A percentile compares a stretch with the other conserved stretches of the same genome.
Evolutionary conservation across 768 basidiomycete species (phyloP).

Genomic region (Mycena leptocephala): DNA sequence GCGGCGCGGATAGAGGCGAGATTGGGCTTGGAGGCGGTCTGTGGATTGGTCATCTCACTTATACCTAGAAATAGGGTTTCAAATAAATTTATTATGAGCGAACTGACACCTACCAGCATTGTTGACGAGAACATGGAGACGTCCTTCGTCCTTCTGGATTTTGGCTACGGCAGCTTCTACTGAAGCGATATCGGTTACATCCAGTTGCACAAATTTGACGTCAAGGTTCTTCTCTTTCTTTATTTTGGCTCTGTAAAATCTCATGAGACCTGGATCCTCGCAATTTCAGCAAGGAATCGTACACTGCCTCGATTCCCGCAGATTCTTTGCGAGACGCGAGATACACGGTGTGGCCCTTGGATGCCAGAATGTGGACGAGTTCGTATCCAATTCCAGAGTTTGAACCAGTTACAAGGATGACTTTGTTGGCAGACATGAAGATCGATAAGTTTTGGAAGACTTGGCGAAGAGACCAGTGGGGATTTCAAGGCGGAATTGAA

Average conservation of each 20-base stretch:
- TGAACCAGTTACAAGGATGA: slow-evolving; percentile 60
- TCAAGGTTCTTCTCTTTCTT: slow-evolving; percentile 46
- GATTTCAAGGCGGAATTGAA: neutral
- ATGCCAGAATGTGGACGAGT: slow-evolving; percentile 59
- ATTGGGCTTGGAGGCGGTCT: slow-evolving; percentile 54
- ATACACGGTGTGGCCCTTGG: slow-evolving; percentile 62
- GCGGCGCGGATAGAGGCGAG: slow-evolving; percentile 51
- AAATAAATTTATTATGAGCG: neutral
- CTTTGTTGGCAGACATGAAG: slow-evolving; percentile 40
- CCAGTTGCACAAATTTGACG: slow-evolving; percentile 55
- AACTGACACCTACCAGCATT: slow-evolving; percentile 54
- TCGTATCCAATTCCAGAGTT: slow-evolving; percentile 66
- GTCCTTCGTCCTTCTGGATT: slow-evolving; percentile 58
- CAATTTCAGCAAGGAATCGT: slow-evolving; percentile 28
- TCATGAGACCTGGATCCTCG: neutral
- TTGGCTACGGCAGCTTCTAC: slow-evolving; percentile 52
- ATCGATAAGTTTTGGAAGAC: neutral
- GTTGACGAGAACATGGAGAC: slow-evolving; percentile 63
- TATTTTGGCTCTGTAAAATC: slow-evolving; percentile 46
- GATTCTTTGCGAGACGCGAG: slow-evolving; percentile 58
- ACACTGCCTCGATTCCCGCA: slow-evolving; percentile 60
- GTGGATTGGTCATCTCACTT: slow-evolving; percentile 46
- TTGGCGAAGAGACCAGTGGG: no score
- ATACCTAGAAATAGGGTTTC: slow-evolving; percentile 40
- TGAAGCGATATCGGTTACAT: slow-evolving; percentile 54